A percentile compares a stretch with the other conserved stretches of the same genome.
Evolutionary conservation across 208 protist genomes (phyloP).

Genomic region (Crithidia thermophila): DNA sequence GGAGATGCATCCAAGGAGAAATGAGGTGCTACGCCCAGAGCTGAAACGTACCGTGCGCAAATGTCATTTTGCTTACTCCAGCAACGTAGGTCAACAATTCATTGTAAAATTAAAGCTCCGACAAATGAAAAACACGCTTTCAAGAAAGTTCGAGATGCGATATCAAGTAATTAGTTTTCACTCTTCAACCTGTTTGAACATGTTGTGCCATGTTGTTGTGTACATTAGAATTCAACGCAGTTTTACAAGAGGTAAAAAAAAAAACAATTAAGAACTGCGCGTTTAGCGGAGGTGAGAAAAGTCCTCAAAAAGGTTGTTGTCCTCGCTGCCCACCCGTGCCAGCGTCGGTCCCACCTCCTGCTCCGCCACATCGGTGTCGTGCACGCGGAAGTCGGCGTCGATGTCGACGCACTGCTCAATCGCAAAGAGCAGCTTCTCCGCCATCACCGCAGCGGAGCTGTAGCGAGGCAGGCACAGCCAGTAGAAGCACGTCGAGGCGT

Average conservation of each 20-base stretch:
- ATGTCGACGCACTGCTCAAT: slow-evolving; percentile 96
- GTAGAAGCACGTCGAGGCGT: slow-evolving; percentile 97
- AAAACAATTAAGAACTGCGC: not conserved
- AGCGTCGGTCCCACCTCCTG: slow-evolving; percentile 57
- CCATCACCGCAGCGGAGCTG: slow-evolving; percentile 85
- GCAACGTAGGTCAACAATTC: too few species aligned
- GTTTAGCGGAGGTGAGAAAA: slow-evolving; percentile 82
- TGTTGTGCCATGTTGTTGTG: too few species aligned
- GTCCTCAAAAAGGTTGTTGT: slow-evolving; percentile 90
- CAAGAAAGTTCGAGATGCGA: too few species aligned
- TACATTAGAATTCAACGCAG: too few species aligned
- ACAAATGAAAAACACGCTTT: too few species aligned
- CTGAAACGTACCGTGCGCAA: too few species aligned
- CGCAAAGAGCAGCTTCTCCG: slow-evolving; percentile 94
- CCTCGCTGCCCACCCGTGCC: slow-evolving; percentile 55
- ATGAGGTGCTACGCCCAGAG: too few species aligned
- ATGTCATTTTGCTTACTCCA: too few species aligned
- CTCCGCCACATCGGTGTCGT: slow-evolving; percentile 58
- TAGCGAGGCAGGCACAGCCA: slow-evolving; percentile 94
- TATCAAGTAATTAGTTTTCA: too few species aligned
- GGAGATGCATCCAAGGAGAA: not conserved
- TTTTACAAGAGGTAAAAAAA: not conserved
- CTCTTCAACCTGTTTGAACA: too few species aligned
- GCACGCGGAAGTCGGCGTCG: slow-evolving; percentile 94
- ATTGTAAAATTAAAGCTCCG: too few species aligned